phyloP scores from a whole-genome alignment of 202 grass and related monocot genomes.

The Carex arenaria region DNA sequence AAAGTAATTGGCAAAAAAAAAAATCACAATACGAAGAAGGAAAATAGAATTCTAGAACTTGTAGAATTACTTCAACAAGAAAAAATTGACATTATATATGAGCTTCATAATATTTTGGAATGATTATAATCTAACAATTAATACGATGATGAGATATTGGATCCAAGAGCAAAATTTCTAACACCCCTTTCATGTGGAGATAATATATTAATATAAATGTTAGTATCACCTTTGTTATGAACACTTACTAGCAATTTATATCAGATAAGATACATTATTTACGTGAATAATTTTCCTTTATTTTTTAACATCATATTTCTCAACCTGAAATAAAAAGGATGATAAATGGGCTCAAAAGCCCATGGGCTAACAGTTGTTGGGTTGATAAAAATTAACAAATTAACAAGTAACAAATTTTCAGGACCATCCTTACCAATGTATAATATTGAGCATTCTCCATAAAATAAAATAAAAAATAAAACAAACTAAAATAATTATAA shows the following conservation, averaged over 20 bases:
- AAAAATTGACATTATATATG: neutral
- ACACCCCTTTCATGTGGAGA: too few species aligned
- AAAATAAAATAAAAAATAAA: neutral
- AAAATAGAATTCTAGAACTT: neutral
- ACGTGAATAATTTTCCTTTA: neutral
- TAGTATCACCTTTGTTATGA: too few species aligned
- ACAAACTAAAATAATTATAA: neutral
- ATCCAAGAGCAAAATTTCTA: too few species aligned
- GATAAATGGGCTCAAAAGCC: neutral
- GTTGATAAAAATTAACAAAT: neutral
- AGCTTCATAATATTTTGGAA: neutral
- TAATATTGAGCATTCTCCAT: neutral
- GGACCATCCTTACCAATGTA: neutral
- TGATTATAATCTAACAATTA: neutral
- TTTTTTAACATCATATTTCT: neutral
- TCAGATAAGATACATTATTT: neutral
- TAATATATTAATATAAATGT: too few species aligned
- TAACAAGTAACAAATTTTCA: neutral
- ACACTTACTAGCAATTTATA: too few species aligned
- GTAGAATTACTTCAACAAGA: neutral
- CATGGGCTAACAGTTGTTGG: neutral
- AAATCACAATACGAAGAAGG: neutral
- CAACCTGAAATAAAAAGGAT: neutral
- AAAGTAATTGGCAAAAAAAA: neutral
- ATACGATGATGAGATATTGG: too few species aligned